phyloP scores from a whole-genome alignment of 495 filamentous ascomycete species.

The Aspergillus ostianus region DNA sequence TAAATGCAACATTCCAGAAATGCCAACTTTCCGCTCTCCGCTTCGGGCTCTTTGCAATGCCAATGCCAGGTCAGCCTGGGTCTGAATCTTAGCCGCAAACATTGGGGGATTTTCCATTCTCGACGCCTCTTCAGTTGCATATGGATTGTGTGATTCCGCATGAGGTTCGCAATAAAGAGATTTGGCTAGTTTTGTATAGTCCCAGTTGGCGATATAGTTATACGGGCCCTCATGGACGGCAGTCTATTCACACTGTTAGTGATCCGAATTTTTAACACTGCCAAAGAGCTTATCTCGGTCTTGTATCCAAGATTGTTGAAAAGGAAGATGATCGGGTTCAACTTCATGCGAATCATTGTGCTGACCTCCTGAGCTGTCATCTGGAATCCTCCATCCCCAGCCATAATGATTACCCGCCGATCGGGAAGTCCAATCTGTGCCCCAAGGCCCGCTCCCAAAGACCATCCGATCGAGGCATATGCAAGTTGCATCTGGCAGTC shows the following conservation, averaged over 20 bases:
- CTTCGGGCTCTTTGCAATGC: constrained; percentile 8
- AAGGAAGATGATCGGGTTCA: constrained; percentile 67
- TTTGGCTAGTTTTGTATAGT: constrained; percentile 14
- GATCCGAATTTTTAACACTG: background rate
- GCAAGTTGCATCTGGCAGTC: constrained; percentile 16
- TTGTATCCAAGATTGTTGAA: constrained; percentile 67
- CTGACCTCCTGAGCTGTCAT: constrained; percentile 69
- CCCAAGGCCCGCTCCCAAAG: constrained; percentile 14
- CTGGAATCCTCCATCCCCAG: constrained; percentile 72
- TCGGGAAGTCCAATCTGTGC: constrained; percentile 30
- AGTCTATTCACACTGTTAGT: background rate
- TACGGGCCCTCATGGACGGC: constrained; percentile 20
- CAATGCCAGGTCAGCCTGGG: constrained; percentile 7
- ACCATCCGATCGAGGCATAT: constrained; percentile 19
- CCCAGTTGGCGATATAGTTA: constrained; percentile 19
- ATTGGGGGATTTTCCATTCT: background rate
- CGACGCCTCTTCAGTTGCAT: background rate
- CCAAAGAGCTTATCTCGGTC: constrained; percentile 44
- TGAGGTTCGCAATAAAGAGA: constrained; percentile 5
- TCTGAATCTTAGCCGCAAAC: constrained; percentile 10
- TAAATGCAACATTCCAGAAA: constrained; percentile 18
- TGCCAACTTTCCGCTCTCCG: constrained; percentile 11
- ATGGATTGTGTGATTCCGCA: constrained; percentile 7
- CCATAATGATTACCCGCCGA: constrained; percentile 56
- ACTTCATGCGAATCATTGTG: constrained; percentile 62